Conservation (phyloP, 768 basidiomycete species). For the Pleurotus giganteus region DNA sequence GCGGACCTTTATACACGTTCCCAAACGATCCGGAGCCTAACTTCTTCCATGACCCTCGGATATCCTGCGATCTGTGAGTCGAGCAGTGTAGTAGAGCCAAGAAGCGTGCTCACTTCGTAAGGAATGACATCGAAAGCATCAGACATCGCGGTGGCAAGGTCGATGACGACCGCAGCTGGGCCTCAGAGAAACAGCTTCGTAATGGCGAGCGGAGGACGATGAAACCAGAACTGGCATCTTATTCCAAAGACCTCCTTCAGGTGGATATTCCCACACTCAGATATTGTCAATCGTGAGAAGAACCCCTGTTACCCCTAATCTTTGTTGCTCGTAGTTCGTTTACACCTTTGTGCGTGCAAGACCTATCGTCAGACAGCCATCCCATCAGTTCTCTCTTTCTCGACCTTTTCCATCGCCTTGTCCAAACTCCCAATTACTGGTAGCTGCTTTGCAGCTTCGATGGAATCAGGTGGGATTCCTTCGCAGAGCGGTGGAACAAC, state of each 20-base stretch:
- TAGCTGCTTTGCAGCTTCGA: background rate
- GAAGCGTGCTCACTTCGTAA: constrained; percentile 56
- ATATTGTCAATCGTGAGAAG: background rate
- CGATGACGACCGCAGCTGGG: background rate
- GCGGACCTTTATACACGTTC: constrained; percentile 81
- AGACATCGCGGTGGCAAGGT: constrained; percentile 26
- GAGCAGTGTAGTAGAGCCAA: constrained; percentile 1
- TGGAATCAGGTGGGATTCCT: background rate
- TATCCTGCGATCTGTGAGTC: constrained; percentile 51
- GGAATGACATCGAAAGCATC: constrained; percentile 89
- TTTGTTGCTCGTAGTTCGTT: no score
- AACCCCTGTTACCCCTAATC: no score
- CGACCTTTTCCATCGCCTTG: background rate
- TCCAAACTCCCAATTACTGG: background rate
- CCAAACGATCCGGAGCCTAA: constrained; percentile 93
- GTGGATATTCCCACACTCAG: background rate
- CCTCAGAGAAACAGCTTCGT: background rate
- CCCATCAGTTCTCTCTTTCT: background rate
- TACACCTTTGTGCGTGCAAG: background rate
- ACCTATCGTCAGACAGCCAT: background rate
- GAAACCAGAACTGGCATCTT: background rate
- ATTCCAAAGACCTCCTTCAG: background rate
- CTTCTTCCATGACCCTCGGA: constrained; percentile 86
- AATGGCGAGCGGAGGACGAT: background rate
- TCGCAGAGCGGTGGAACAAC: background rate